A percentile compares a stretch with the other conserved stretches of the same genome.
These are phyloP conservation scores for Sarocladiaceae sp. DNA, from an alignment of 2,329 filamentous ascomycete genomes.

Conservation along the genomic window DNA sequence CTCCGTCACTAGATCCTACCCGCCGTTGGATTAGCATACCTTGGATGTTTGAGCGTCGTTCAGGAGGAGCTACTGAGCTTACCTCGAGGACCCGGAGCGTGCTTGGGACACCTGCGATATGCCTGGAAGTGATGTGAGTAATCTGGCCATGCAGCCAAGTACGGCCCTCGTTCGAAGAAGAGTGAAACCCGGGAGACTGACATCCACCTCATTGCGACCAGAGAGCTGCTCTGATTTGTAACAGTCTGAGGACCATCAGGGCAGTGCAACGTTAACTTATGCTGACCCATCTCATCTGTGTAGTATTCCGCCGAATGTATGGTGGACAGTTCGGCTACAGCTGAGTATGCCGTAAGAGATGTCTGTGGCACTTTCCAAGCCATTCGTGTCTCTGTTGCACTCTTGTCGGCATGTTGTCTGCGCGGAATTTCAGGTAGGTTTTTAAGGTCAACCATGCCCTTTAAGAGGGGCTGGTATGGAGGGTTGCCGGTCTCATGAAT, in stretches of 20 bases:
- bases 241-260: background rate
- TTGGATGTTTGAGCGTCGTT: too few species aligned
- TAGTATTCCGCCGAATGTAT: background rate
- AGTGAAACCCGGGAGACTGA: background rate
- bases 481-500: too few species aligned
- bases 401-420: background rate
- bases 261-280: background rate
- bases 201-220: background rate
- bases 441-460: background rate
- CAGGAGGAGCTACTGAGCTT: background rate
- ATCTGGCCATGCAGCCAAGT: too few species aligned
- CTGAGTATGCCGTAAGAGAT: background rate
- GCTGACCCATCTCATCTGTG: background rate
- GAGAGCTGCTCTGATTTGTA: background rate
- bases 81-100: background rate
- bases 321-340: background rate
- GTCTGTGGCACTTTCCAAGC: background rate
- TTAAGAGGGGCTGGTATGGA: background rate
- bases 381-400: background rate
- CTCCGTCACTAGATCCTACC: background rate
- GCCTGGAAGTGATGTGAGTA: too few species aligned
- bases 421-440: background rate
- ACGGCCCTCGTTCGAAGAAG: background rate
- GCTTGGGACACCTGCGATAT: background rate
- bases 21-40: too few species aligned